Evolutionary conservation across 2,329 filamentous ascomycete species (phyloP).

Genomic region (Cordyceps fumosorosea): DNA sequence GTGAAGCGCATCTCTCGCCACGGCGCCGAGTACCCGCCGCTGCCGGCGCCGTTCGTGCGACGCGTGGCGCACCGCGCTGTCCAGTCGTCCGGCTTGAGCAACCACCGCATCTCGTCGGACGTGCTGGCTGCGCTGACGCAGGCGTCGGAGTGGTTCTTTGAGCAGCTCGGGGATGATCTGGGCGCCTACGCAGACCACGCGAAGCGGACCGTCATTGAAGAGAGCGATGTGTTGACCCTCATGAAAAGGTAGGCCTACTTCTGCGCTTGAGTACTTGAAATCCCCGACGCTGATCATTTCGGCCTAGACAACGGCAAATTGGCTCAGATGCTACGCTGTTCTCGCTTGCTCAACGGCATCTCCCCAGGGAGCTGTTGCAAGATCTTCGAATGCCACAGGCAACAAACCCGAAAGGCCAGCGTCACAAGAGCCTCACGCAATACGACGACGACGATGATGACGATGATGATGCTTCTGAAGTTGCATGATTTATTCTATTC

Average conservation of each 20-base stretch:
- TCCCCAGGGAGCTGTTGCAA: constrained; percentile 77
- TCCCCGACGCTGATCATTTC: constrained; percentile 13
- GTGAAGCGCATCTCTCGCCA: constrained; percentile 55
- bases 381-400: constrained; percentile 67
- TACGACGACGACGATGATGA: constrained; percentile 20
- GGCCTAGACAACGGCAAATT: constrained; percentile 66
- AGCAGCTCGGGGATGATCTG: constrained; percentile 76
- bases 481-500: constrained; percentile 22
- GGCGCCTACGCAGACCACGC: constrained; percentile 75
- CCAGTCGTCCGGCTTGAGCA: constrained; percentile 57
- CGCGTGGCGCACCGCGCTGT: constrained; percentile 65
- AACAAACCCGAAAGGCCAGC: constrained; percentile 42
- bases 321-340: constrained; percentile 68
- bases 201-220: constrained; percentile 77
- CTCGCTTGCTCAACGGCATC: constrained; percentile 73
- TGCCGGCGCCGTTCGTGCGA: constrained; percentile 70
- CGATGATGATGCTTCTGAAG: constrained; percentile 26
- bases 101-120: constrained; percentile 65
- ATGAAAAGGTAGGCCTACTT: constrained; percentile 65
- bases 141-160: constrained; percentile 87
- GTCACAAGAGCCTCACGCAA: constrained; percentile 24
- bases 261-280: not conserved
- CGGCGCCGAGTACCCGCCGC: constrained; percentile 67
- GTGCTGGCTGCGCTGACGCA: constrained; percentile 68
- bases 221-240: constrained; percentile 72